Base-by-base conservation (phyloP, 1,284 basidiomycete species). In the Cystobasidiaceae sp. region DNA sequence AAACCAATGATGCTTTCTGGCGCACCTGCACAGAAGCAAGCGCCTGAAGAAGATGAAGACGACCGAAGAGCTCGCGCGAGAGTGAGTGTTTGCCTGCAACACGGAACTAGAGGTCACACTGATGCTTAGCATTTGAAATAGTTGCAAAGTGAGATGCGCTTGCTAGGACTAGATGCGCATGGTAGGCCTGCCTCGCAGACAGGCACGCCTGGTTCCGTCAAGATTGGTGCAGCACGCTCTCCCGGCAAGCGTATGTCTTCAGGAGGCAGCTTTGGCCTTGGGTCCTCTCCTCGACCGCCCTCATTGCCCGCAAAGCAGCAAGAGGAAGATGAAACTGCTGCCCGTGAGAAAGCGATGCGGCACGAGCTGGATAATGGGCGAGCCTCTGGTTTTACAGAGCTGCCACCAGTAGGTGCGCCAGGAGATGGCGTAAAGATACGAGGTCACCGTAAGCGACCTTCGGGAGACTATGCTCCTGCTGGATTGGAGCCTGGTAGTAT, bases 31-130 rank as follows among this genome's bases (percentile, higher is more conserved):
- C 58, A 44, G 32, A 59, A 67, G 41, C 21, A 28, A 65, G n/a
- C n/a, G n/a, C 32, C 8, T 2, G 64, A 70, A 44, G 73, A 74
- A 41, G 73, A 74, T 52, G 73, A 74, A 30, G 73, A 74, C 43
- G 73, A 74, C 45, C 51, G 56, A 1, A 21, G 67, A 65, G 50
- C 57, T 66, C 7, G 72, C n/a, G 61, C 61, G 6, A 59, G 56
- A 28, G 56, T 59, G 44, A 67, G 37, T 44, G n/a, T n/a, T n/a
- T 61, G 13, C 21, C 34, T 19, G n/a, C 52, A 70, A 63, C 9
- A 28, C 32, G 33, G 64, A 70, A 43, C 66, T 71, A 65, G 50
- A 64, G 7, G 54, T n/a, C n/a, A n/a, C n/a, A n/a, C n/a, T n/a
- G n/a, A n/a, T n/a, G n/a, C n/a, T n/a, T n/a, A n/a, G n/a, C n/a